Evolutionary conservation across 805 yeast species (phyloP), one percentile per base, ranked within the genome.

Genomic region (Starmerella apis): DNA sequence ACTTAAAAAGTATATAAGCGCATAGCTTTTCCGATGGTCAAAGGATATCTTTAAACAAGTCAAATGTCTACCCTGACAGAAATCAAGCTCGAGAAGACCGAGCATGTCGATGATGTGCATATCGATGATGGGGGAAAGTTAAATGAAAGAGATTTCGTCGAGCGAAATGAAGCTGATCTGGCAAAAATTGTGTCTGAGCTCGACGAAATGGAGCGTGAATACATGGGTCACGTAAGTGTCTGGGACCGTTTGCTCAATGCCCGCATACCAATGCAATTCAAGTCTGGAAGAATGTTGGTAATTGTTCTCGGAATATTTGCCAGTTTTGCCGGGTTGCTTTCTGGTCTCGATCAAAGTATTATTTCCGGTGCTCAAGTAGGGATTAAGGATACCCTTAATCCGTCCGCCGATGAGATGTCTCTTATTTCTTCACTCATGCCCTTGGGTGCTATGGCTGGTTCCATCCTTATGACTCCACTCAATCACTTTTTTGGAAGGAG

Each of bases 311-410:
- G 81, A 19, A 61, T 60, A 14, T 78, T 79, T 57, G 81, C 83
- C 5, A 73, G 82, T 5, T 71, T 75, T 52, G 83, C 81, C 25
- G 86, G 86, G 47, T 61, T 79, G 49, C 72, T 80, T 47, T 77
- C 83, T 13, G 85, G 85, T 56, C 65, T 79, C 43, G 86, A 80
- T 65, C 85, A 80, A 68, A 77, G 82, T 18, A 70, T 79, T 36
- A 80, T 80, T 52, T 72, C 79, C 24, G 85, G 84, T 61, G 85
- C 85, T 2, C 67, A 71, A 28, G 68, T 76, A 48, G 75, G 75
- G 20, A 72, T 79, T 73, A 68, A 65, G 14, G 61, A 62, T 1
- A 70, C 68, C 22, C 67, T 79, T 28, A 37, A 61, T 28, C 64
- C 79, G 42, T 58, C 68, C 18, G 19, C 16, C 13, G 65, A 68